These are phyloP conservation scores for Tarenaya hassleriana DNA, from an alignment of 345 rosid genomes.

Conservation along the genomic window DNA sequence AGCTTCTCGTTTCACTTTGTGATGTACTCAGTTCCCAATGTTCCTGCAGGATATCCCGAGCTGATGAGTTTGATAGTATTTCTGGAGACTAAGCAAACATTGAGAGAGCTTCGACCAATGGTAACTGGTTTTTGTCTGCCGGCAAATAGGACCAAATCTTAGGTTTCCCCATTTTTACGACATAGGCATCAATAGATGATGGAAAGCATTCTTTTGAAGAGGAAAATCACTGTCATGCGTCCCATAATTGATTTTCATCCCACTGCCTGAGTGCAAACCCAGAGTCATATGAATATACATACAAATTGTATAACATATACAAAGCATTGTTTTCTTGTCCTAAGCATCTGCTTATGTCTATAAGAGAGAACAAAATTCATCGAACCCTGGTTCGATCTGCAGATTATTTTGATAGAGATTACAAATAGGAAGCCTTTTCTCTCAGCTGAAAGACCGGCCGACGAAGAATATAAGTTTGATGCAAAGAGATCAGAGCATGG, in stretches of 20 bases:
- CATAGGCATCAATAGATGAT: no score
- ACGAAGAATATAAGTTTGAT: not conserved
- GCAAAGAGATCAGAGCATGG: not conserved
- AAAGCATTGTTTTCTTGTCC: not conserved
- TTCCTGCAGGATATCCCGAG: constrained; percentile 41
- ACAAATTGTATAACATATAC: not conserved
- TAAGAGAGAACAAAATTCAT: constrained; percentile 25
- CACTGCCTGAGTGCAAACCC: no score
- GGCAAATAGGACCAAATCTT: constrained; percentile 1
- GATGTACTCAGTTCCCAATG: not conserved
- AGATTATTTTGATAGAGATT: not conserved
- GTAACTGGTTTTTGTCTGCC: not conserved
- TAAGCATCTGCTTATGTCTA: not conserved
- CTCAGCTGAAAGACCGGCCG: not conserved
- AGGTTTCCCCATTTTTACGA: no score
- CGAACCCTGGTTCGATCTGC: constrained; percentile 15
- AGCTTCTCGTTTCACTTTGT: not conserved
- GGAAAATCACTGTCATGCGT: no score
- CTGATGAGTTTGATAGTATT: constrained; percentile 42
- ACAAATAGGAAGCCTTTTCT: not conserved
- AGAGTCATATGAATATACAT: no score
- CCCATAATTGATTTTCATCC: no score
- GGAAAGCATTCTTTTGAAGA: no score
- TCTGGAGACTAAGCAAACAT: constrained; percentile 34
- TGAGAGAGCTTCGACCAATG: not conserved